Conservation (phyloP, 805 yeast species). For the Zygosaccharomyces kombuchaensis region DNA sequence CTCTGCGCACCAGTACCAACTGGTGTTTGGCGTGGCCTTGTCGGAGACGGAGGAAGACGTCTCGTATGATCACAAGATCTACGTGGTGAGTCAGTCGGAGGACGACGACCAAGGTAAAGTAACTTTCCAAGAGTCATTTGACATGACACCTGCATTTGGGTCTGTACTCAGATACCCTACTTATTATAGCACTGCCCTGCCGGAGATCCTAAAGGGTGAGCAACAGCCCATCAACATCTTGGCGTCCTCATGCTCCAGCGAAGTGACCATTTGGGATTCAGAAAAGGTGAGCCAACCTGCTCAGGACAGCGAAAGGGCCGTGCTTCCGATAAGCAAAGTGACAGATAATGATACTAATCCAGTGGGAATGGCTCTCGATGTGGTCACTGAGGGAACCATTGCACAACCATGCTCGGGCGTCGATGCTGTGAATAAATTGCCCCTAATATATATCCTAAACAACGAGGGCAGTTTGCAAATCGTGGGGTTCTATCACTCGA, state of each 20-base stretch:
- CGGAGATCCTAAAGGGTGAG: conserved; percentile 39
- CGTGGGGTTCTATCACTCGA: conserved; percentile 61
- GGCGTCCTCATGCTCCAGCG: conserved; percentile 63
- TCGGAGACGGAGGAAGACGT: conserved; percentile 21
- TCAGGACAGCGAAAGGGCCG: conserved; percentile 70
- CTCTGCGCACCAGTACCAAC: conserved; percentile 20
- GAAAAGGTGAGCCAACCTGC: conserved; percentile 42
- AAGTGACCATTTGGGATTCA: conserved; percentile 46
- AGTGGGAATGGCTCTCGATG: conserved; percentile 64
- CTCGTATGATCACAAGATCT: conserved; percentile 29
- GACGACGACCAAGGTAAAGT: neutral
- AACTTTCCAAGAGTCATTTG: conserved; percentile 36
- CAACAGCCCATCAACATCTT: conserved; percentile 39
- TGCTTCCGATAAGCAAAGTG: conserved; percentile 64
- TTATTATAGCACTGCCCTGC: conserved; percentile 41
- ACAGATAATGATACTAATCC: conserved; percentile 67
- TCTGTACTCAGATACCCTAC: conserved; percentile 43
- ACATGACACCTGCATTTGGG: conserved; percentile 52
- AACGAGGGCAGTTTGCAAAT: conserved; percentile 57
- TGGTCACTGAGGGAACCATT: conserved; percentile 42
- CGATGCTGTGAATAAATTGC: conserved; percentile 57
- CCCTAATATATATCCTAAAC: conserved; percentile 59
- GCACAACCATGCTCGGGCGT: conserved; percentile 54
- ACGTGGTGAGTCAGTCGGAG: conserved; percentile 14
- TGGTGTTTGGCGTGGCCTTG: conserved; percentile 32